Evolutionary conservation across 768 basidiomycete genomes (phyloP), one percentile per base, ranked within the genome.

Genomic region (Pleurotus djamor): DNA sequence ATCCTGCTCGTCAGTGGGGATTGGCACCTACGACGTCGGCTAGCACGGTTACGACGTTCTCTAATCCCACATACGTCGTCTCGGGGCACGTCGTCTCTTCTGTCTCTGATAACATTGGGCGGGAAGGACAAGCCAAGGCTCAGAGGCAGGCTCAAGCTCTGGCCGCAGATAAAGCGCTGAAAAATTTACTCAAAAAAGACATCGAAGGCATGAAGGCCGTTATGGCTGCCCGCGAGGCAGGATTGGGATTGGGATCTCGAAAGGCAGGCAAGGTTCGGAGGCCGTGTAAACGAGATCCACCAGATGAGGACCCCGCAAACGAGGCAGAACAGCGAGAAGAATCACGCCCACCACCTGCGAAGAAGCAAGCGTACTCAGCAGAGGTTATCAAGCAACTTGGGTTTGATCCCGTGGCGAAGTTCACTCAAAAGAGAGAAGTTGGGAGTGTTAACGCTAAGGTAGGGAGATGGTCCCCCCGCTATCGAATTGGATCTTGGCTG

Each of bases 91-190:
- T 93, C 56, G 80, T 94, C 8, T 79, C 82, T 35, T 83, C 80
- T 16, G 67, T 86, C 3, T 68, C 79, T 0, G 95, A 96, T 72
- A 85, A 77, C 59, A 77, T 95, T 41, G 94, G 94, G 0, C 79
- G 94, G 14, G 89, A 89, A 57, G 88, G 88, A 2, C 91, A 94
- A 65, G 89, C 89, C 16, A 89, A 81, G 66, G 85, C 89, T 4
- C 85, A 85, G 63, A 82, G 93, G 48, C 81, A 80, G 67, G 62
- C 83, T 10, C 80, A 79, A 14, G 80, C 78, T 7, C 79, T 80
- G 59, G 83, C 88, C 50, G 78, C 83, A 2, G 94, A 95, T 58
- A 75, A 72, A 43, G 76, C 80, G 17, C 70, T 96, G 64, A 79
- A 86, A 69, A 69, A 71, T 41, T 70, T 94, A 43, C 67, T 93